Conservation (phyloP, 768 basidiomycete genomes). For the Podaxis sp. region DNA sequence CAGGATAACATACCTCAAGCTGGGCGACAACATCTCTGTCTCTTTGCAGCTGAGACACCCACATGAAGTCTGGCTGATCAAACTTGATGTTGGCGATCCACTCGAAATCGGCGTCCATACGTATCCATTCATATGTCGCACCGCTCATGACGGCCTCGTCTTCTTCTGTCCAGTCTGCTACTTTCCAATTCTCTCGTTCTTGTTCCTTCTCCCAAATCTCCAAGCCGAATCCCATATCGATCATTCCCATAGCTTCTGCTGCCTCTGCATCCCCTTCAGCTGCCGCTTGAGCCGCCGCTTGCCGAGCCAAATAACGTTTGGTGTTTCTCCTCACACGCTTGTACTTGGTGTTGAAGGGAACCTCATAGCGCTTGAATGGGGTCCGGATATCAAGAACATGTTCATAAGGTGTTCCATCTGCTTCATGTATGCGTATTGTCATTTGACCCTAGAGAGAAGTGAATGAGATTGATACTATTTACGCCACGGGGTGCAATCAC, state of each 20-base stretch:
- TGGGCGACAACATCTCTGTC: constrained; percentile 98
- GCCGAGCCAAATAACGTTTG: constrained; percentile 91
- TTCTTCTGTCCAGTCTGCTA: constrained; percentile 97
- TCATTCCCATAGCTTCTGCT: constrained; percentile 89
- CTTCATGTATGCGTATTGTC: constrained; percentile 98
- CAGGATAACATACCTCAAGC: constrained; percentile 68
- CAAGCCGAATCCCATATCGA: constrained; percentile 91
- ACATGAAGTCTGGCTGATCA: constrained; percentile 97
- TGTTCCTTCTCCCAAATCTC: constrained; percentile 96
- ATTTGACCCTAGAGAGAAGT: constrained; percentile 75
- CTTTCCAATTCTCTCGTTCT: constrained; percentile 93
- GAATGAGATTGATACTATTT: constrained; percentile 6
- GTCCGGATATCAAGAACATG: constrained; percentile 92
- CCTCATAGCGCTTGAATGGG: constrained; percentile 91
- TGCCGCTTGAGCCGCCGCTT: constrained; percentile 90
- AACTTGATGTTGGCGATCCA: constrained; percentile 95
- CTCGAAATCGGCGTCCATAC: constrained; percentile 98
- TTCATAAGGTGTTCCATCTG: constrained; percentile 98
- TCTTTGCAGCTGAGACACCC: constrained; percentile 93
- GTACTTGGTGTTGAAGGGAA: constrained; percentile 98
- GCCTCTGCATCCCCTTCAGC: constrained; percentile 92
- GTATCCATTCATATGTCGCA: constrained; percentile 98
- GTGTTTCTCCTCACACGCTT: constrained; percentile 95
- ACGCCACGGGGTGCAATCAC: constrained; percentile 15
- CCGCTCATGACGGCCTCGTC: constrained; percentile 92